Percentiles rank a stretch among this genome's conserved stretches.
phyloP scores from a whole-genome alignment of 169 alveolate genomes.

The Pseudocohnilembus persalinus region DNA sequence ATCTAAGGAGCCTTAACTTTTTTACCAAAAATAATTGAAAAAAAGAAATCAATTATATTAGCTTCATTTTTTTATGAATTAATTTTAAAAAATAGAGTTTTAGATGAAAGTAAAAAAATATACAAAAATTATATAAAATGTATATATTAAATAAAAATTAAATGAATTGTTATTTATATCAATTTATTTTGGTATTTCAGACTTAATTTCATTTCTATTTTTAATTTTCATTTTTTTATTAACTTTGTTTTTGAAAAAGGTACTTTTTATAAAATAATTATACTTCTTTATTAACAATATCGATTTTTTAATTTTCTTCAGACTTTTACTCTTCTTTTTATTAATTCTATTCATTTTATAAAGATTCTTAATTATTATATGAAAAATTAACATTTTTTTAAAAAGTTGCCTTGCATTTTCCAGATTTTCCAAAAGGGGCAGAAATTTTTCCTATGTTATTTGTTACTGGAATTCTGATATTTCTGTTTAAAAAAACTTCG shows the following conservation, averaged over 20 bases:
- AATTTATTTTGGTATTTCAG: too few relatives aligned
- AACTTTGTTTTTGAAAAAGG: slow-evolving; percentile 6
- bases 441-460: slow-evolving; percentile 65
- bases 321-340: neutral
- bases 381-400: slow-evolving; percentile 52
- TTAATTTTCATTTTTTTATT: too few relatives aligned
- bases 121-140: too few relatives aligned
- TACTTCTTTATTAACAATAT: neutral
- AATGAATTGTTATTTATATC: too few relatives aligned
- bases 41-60: neutral
- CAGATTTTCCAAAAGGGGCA: slow-evolving; percentile 87
- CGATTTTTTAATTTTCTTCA: neutral
- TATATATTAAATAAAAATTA: too few relatives aligned
- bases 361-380: too few relatives aligned
- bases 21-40: too few relatives aligned
- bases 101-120: neutral
- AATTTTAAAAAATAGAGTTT: too few relatives aligned
- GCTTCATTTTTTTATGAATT: too few relatives aligned
- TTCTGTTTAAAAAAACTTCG: slow-evolving; percentile 46
- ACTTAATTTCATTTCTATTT: too few relatives aligned
- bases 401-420: slow-evolving; percentile 79
- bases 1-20: neutral
- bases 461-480: slow-evolving; percentile 36
- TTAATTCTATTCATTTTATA: neutral
- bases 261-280: neutral